phyloP scores from a whole-genome alignment of 1,139 yeast species.

The Yamadazyma songkhlaensis region DNA sequence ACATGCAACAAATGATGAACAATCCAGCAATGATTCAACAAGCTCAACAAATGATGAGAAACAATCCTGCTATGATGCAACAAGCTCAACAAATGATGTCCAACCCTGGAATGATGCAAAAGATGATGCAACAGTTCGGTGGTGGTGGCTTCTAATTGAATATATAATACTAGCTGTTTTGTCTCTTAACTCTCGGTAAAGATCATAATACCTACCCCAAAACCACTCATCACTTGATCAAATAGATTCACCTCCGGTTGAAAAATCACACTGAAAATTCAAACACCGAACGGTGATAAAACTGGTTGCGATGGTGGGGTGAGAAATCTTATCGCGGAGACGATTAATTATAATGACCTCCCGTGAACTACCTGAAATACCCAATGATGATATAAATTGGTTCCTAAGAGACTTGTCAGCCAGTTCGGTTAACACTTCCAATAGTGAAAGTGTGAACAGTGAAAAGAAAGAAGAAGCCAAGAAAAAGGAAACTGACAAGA shows the following conservation, averaged over 20 bases:
- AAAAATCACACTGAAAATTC: too few species aligned
- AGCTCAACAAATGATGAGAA: constrained; percentile 61
- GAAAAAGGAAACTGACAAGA: too few species aligned
- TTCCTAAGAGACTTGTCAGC: constrained; percentile 34
- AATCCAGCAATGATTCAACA: constrained; percentile 41
- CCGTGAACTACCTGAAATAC: constrained; percentile 19
- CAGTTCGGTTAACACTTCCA: too few species aligned
- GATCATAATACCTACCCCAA: background rate
- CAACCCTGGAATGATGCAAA: constrained; percentile 63
- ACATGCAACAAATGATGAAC: constrained; percentile 53
- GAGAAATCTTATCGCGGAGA: constrained; percentile 12
- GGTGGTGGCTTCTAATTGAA: constrained; percentile 5
- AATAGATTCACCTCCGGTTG: too few species aligned
- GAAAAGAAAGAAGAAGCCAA: too few species aligned
- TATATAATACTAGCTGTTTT: too few species aligned
- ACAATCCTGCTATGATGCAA: constrained; percentile 71
- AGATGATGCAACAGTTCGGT: constrained; percentile 73
- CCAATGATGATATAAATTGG: constrained; percentile 47
- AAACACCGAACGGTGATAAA: too few species aligned
- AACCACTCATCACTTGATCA: too few species aligned
- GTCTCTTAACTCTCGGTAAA: too few species aligned
- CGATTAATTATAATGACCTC: constrained; percentile 1
- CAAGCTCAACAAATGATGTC: constrained; percentile 55
- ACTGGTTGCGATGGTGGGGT: too few species aligned
- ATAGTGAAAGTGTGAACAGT: too few species aligned